Percentiles rank a stretch among this genome's conserved stretches.
Conservation (phyloP, 345 rosid species). For the Heritiera littoralis region DNA sequence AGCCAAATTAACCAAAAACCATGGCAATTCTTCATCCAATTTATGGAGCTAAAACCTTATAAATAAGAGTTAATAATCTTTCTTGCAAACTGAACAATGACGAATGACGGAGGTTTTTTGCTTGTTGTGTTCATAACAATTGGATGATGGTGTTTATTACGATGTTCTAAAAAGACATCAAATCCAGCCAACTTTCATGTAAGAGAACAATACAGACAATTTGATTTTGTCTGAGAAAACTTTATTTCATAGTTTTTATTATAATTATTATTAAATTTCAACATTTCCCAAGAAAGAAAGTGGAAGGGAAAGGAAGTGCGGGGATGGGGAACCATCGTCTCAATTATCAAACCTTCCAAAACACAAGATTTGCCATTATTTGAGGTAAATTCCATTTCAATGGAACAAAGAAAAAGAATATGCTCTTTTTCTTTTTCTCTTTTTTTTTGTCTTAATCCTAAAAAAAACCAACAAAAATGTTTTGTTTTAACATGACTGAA, state of each 20-base stretch:
- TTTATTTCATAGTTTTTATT: background rate
- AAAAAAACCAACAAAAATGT: background rate
- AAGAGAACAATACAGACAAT: background rate
- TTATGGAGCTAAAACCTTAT: background rate
- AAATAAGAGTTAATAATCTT: background rate
- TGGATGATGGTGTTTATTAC: background rate
- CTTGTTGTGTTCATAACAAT: too few relatives aligned
- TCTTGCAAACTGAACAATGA: background rate
- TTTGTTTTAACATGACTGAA: background rate
- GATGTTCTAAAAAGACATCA: background rate
- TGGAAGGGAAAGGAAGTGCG: background rate
- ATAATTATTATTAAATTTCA: background rate
- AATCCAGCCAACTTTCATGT: background rate
- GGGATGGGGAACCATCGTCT: background rate
- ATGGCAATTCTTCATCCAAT: background rate
- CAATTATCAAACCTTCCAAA: constrained; percentile 3
- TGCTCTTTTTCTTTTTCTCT: background rate
- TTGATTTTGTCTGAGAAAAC: background rate
- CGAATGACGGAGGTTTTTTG: background rate
- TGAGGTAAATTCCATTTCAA: background rate
- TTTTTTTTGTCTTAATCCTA: background rate
- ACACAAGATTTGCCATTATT: background rate
- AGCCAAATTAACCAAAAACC: background rate
- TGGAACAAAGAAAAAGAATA: background rate
- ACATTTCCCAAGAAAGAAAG: background rate